Evolutionary conservation across 2,329 filamentous ascomycete genomes (phyloP), one percentile per base, ranked within the genome.

Genomic region (Paracoccidioides lutzii): DNA sequence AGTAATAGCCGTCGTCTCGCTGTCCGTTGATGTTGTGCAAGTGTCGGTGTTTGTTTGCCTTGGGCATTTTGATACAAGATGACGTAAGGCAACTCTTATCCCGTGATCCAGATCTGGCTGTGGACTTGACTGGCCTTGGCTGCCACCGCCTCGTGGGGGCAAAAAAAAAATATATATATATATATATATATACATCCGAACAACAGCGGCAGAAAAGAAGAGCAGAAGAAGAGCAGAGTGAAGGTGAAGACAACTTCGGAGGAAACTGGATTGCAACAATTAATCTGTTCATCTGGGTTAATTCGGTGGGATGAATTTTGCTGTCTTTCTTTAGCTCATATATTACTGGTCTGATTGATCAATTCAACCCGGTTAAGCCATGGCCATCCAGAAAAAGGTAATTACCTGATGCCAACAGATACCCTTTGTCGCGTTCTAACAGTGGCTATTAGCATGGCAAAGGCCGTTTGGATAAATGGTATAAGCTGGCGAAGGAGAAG

Each of bases 401-500:
- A 67, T 44, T 57, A 57, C 53, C 51, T 61, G 37, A 57, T 46
- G 51, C 57, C 42, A n/a, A 52, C 38, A 3, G 35, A 55, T 58
- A 28, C 37, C 30, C 52, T 8, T 35, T 41, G 9, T 43, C 51
- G 48, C 42, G 41, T 68, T 67, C 65, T 75, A 56, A 71, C 61
- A 10, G 40, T 48, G 22, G 49, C n/a, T 57, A 51, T 33, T 62
- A 81, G 81, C 87, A 95, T 76, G 91, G 90, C 75, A 97, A 97
- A 77, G 91, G 91, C 73, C 90, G 91, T 81, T 80, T 96, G 67
- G 93, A 98, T 75, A 96, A 97, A 75, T 97, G 90, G 88, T 98
- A 97, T 75, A 91, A 90, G 70, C 84, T 97, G 66, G 93, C 93
- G 59, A 98, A 98, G 74, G 93, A 98, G 72, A 97, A 96, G 73